Base-by-base conservation (phyloP, 768 basidiomycete species). In the Erythrobasidium yunnanense region DNA sequence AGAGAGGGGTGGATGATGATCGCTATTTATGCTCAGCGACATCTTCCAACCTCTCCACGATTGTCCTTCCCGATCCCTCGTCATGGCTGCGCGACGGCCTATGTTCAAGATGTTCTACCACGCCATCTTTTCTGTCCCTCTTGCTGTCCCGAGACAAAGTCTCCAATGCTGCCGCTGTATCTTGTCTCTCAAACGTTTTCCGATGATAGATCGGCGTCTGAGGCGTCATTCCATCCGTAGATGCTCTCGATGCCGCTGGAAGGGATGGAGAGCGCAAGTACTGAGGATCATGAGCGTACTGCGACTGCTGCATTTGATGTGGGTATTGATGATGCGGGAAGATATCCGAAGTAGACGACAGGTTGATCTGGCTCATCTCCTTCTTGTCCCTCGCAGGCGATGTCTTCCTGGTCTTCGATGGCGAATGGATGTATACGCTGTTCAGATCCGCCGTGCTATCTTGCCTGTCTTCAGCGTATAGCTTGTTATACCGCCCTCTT, bases 111-210 rank as follows among this genome's bases (percentile, higher is more conserved):
- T 42, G 38, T n/a, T 42, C 11, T n/a, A 42, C 38, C 11, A 42
- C 38, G 38, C 11, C 38, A 42, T 11, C n/a, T n/a, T n/a, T n/a
- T n/a, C n/a, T n/a, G n/a, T n/a, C n/a, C 11, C 38, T 42, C 38
- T 42, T 42, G 11, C 38, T 42, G 11, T 11, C 38, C 38, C 38
- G 38, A 42, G 8, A 52, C 29, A 25, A 25, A 13, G 27, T 45
- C 42, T 15, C 42, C 15, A 52, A 23, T 6, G 30, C 33, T 6
- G 30, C 6, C 6, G 11, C 17, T 23, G 46, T 63, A 33, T 63
- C 25, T 47, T 63, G 60, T 25, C 47, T 20, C 60, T 63, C 60
- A 46, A 51, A 51, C 5, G 32, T 18, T 5, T 63, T 46, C 33
- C 60, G 42, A 2, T 63, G 60, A 3, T 27, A 27, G 5, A 63